Evolutionary conservation across 495 filamentous ascomycete species (phyloP), one percentile per base, ranked within the genome.

Genomic region (Zalerion maritima): DNA sequence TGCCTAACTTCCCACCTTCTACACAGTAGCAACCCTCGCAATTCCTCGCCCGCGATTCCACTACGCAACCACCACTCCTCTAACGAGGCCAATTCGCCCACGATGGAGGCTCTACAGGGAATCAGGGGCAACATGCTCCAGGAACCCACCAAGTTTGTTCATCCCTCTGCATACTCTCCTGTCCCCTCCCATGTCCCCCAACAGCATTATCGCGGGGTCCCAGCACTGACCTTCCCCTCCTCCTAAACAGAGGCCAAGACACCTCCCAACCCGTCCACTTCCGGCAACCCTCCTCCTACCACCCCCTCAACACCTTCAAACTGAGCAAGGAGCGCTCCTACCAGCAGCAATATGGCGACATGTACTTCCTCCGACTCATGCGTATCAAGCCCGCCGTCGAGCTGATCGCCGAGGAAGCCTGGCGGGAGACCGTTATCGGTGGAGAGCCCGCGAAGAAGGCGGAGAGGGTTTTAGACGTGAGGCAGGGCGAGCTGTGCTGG

Each of bases 401-500:
- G 49, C 50, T 68, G 34, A 59, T 78, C 28, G 89, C 85, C 1
- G 47, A 47, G 13, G 71, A 75, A 15, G 73, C 76, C 11, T 96
- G 87, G 85, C 65, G 74, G 14, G 77, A 67, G 31, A 73, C 77
- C 26, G 62, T 84, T 57, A 75, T 94, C 43, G 81, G 70, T 4
- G 78, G 73, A 20, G 86, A 94, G 49, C 61, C 51, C 31, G 82
- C 81, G 8, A 63, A 59, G 29, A 69, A 63, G 30, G 83, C 85
- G 4, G 78, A 94, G 12, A 60, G 86, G 38, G 91, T 94, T 20
- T 65, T 99, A 6, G 87, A 94, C 60, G 91, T 99, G 9, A 71
- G 89, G 43, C 91, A 94, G 51, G 89, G 89, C 29, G 75, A 94
- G 54, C 57, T 96, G 15, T 94, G 91, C 54, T 99, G 87, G 86